Evolutionary conservation across 495 filamentous ascomycete species (phyloP).

Genomic region (Terfezia claveryi): DNA sequence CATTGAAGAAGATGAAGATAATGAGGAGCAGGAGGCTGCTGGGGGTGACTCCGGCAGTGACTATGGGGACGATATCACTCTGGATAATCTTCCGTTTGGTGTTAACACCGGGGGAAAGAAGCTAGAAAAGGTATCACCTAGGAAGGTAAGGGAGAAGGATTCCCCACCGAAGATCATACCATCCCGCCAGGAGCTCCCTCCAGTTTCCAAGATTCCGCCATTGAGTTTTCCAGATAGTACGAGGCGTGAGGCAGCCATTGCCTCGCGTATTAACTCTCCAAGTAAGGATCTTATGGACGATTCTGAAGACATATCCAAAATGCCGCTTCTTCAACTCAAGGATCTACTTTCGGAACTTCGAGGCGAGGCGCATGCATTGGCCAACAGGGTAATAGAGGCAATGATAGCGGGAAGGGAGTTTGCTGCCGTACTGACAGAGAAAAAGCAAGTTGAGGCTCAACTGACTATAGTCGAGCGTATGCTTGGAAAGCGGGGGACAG

Average conservation of each 20-base stretch:
- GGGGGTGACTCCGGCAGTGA: constrained; percentile 27
- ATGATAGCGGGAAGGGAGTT: not conserved
- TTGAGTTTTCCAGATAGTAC: not conserved
- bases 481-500: too few species aligned
- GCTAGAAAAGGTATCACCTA: not conserved
- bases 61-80: not conserved
- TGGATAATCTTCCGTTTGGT: not conserved
- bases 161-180: constrained; percentile 9
- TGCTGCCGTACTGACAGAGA: not conserved
- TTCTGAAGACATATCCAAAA: not conserved
- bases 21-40: not conserved
- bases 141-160: constrained; percentile 1
- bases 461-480: too few species aligned
- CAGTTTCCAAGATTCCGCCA: not conserved
- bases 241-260: too few species aligned
- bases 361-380: not conserved
- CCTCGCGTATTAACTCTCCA: not conserved
- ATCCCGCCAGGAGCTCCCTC: not conserved
- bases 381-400: not conserved
- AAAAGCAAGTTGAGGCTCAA: too few species aligned
- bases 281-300: not conserved
- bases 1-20: constrained; percentile 16
- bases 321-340: not conserved
- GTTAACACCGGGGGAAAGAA: not conserved
- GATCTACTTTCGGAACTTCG: constrained; percentile 1